Evolutionary conservation across 108 stramenopile genomes (phyloP), one percentile per base, ranked within the genome.

Genomic region (Asterionellopsis glacialis): DNA sequence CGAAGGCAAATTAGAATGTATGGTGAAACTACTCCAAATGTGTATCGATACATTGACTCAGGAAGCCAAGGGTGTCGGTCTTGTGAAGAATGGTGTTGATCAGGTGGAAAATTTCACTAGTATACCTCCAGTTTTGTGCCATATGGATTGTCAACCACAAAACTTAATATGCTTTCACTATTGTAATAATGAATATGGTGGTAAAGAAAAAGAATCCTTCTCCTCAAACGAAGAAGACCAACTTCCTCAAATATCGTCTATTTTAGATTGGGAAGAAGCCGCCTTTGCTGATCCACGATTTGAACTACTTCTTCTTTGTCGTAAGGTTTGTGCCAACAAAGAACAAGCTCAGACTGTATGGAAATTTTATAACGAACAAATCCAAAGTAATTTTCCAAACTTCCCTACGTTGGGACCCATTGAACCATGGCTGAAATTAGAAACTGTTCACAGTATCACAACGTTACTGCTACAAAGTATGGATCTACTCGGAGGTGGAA

Each of bases 191-290:
- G 19, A 63, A 14, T 14, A 22, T 16, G 45, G 33, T 33, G 33
- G 33, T 7, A 7, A 33, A 7, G 33, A 33, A 33, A 7, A 33
- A 7, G n/a, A n/a, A n/a, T n/a, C n/a, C n/a, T n/a, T 55, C 55
- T 19, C 43, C 21, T 33, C 28, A 12, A 22, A 67, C 63, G 5
- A 54, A 10, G 14, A 39, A 23, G 44, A 45, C 4, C 26, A 39
- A 19, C 49, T 67, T 41, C 22, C 41, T 38, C 43, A 39, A 11
- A 70, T 85, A 24, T 65, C 71, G 10, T 81, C 88, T 24, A 77
- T 93, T 22, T 63, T 93, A 74, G 91, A 93, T 70, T 93, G 86
- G 85, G 91, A 93, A 67, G 91, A 93, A 62, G 85, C 87, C 9
- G 77, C 80, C 23, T 83, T 56, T 52, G 91, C 86, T 1, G 91